Evolutionary conservation across 129 eudicot genomes (phyloP), one percentile per base, ranked within the genome.

Genomic region (Centella asiatica): DNA sequence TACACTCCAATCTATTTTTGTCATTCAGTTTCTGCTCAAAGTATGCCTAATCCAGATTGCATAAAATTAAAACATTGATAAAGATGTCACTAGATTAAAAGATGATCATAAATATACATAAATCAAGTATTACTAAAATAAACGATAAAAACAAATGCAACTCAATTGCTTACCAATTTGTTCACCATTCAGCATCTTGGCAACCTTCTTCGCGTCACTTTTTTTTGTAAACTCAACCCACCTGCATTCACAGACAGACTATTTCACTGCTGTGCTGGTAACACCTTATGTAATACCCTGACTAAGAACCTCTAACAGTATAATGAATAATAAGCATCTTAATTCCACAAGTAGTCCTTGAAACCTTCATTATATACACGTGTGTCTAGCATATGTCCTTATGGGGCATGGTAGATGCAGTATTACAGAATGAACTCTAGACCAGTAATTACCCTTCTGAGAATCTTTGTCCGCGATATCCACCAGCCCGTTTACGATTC

Each of bases 171-270:
- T 78, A 93, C 99, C 99, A 67, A 93, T 78, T 73, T 85, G 88
- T 80, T 93, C 89, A 55, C 96, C 99, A 50, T 93, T 93, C 45
- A 93, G 66, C 92, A 73, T 76, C 31, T 71, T 73, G 28, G 99
- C 96, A 25, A 80, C 80, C 64, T 87, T 71, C 71, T 93, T 93
- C 29, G 95, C 99, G 51, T 82, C 84, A 55, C 68, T 73, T 74
- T 82, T 93, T 61, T 88, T 77, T 5, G 87, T 72, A 65, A 93
- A 93, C 67, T 88, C 99, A 67, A 88, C 95, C 99, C 99, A 93
- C 80, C 99, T 87, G 78, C 72, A 80, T 34, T 58, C n/a, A 58
- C 18, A 26, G 44, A 33, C 24, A 9, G 11, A 4, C 23, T 23
- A 57, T 18, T n/a, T 56, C 9, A 57, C 44, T 32, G 44, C 15